Evolutionary conservation across 192 early-diverging fungal species (phyloP).

Genomic region (Linnemannia exigua): DNA sequence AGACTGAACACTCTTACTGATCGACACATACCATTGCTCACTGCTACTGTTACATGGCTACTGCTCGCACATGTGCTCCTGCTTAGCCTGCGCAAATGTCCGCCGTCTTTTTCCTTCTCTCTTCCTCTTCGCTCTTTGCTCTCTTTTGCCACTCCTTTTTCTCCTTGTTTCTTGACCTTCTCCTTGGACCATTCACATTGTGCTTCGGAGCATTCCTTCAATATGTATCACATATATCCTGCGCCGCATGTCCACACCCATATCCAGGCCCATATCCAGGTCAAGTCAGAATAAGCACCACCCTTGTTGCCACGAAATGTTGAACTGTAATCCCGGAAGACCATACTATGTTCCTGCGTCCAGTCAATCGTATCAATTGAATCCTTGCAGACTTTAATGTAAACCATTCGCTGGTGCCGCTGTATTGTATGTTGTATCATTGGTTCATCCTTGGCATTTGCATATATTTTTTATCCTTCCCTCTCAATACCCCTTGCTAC

Average conservation of each 20-base stretch:
- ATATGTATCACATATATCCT: neutral
- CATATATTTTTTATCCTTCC: neutral
- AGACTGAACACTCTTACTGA: too few relatives aligned
- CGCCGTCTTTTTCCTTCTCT: neutral
- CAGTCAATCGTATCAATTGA: too few relatives aligned
- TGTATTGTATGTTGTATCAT: neutral
- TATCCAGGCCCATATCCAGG: too few relatives aligned
- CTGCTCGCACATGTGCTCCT: neutral
- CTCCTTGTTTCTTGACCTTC: neutral
- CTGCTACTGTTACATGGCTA: neutral
- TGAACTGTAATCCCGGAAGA: neutral
- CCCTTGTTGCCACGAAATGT: neutral
- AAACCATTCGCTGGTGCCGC: neutral
- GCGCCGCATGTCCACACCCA: neutral
- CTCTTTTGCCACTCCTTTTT: slow-evolving; percentile 1
- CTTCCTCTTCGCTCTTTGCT: neutral
- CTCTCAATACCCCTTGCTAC: too few relatives aligned
- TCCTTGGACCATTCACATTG: neutral
- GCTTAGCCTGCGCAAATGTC: neutral
- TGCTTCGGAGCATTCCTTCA: neutral
- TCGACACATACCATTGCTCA: neutral
- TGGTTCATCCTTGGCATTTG: neutral
- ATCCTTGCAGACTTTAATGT: neutral
- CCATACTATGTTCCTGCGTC: too few relatives aligned
- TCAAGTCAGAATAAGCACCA: neutral